Evolutionary conservation across 179 eudicot genomes (phyloP).

Genomic region (Sideroxylon spinosum): DNA sequence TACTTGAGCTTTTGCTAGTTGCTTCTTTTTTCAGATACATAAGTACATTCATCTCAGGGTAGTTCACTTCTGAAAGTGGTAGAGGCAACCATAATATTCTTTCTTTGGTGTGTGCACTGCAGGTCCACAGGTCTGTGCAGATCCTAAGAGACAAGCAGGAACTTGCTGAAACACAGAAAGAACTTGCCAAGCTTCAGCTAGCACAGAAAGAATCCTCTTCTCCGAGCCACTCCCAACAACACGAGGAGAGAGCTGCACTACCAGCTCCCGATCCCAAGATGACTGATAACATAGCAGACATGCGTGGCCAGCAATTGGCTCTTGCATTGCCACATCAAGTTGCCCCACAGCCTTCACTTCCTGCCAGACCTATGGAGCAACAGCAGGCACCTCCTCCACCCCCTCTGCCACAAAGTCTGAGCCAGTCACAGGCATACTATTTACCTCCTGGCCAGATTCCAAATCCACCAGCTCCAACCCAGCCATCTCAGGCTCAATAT

Average conservation of each 20-base stretch:
- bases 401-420: conserved; percentile 24
- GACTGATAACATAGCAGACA: conserved; percentile 47
- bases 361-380: conserved; percentile 38
- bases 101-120: conserved; percentile 12
- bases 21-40: not conserved
- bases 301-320: conserved; percentile 72
- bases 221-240: conserved; percentile 31
- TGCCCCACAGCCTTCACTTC: conserved; percentile 49
- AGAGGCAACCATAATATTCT: not conserved
- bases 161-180: conserved; percentile 90
- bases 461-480: conserved; percentile 31
- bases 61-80: not conserved
- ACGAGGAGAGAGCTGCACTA: conserved; percentile 47
- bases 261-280: conserved; percentile 50
- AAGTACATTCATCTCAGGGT: not conserved
- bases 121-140: conserved; percentile 95
- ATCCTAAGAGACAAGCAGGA: conserved; percentile 93
- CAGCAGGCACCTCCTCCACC: conserved; percentile 45
- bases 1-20: not conserved
- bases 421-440: conserved; percentile 57
- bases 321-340: conserved; percentile 77
- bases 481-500: conserved; percentile 53
- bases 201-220: conserved; percentile 75
- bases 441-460: conserved; percentile 44
- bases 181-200: conserved; percentile 88